A percentile compares a stretch with the other conserved stretches of the same genome.
phyloP scores from a whole-genome alignment of 495 filamentous ascomycete species.

The Arthonia radiata region DNA sequence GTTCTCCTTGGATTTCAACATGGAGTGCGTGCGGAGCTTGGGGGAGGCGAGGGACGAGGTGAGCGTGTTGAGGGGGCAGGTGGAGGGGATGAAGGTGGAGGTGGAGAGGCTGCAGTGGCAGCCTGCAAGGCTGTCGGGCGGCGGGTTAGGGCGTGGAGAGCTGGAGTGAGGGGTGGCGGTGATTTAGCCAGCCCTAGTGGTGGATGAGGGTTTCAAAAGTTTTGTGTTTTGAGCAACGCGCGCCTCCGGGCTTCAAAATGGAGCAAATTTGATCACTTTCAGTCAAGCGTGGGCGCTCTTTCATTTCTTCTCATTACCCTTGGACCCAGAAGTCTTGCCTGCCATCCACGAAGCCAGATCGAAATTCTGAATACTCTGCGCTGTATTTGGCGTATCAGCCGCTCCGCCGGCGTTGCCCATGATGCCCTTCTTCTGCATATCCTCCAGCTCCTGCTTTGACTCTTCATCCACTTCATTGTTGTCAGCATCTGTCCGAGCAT shows the following conservation, averaged over 20 bases:
- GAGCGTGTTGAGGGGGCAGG: slow-evolving; percentile 2
- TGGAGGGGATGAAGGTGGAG: slow-evolving; percentile 32
- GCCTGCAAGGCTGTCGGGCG: too few relatives aligned
- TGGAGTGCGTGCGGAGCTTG: slow-evolving; percentile 2
- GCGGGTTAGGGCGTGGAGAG: too few relatives aligned
- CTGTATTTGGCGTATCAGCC: slow-evolving; percentile 18
- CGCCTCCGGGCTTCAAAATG: neutral
- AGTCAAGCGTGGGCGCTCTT: neutral
- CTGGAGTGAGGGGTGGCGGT: slow-evolving; percentile 5
- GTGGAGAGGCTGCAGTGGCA: slow-evolving; percentile 39
- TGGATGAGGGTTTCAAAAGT: neutral
- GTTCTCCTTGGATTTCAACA: slow-evolving; percentile 1
- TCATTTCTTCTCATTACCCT: slow-evolving; percentile 6
- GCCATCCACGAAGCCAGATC: slow-evolving; percentile 76
- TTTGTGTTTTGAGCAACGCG: neutral
- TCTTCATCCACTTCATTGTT: slow-evolving; percentile 69
- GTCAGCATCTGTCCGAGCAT: neutral
- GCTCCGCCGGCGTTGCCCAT: slow-evolving; percentile 22
- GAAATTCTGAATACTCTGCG: slow-evolving; percentile 30
- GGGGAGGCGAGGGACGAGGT: slow-evolving; percentile 3
- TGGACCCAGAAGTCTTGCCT: too few relatives aligned
- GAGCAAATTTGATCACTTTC: neutral
- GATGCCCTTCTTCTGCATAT: slow-evolving; percentile 53
- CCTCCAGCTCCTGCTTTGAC: slow-evolving; percentile 73
- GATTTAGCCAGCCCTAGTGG: slow-evolving; percentile 3